phyloP scores from a whole-genome alignment of 2,329 filamentous ascomycete genomes.

The Neofusicoccum parvum region DNA sequence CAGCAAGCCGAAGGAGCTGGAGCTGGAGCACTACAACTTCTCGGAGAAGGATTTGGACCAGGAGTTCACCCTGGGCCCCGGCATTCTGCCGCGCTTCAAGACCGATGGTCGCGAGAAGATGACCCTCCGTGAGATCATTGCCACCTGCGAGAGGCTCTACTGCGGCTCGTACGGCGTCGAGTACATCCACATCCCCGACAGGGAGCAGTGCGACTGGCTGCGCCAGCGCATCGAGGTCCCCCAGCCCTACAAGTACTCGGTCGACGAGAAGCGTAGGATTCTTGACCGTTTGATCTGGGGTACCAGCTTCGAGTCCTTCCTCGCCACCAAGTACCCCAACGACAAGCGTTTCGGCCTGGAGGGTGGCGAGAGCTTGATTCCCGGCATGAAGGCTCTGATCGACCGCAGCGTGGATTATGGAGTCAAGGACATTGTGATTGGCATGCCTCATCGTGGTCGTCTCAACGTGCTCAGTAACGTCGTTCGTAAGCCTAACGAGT shows the following conservation, averaged over 20 bases:
- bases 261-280: constrained; percentile 97
- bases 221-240: constrained; percentile 93
- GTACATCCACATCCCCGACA: constrained; percentile 98
- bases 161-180: constrained; percentile 97
- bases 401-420: constrained; percentile 98
- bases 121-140: constrained; percentile 93
- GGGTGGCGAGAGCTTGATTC: constrained; percentile 94
- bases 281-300: constrained; percentile 98
- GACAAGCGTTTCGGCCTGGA: constrained; percentile 99
- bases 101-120: constrained; percentile 89
- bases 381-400: constrained; percentile 98
- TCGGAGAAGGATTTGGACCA: constrained; percentile 90
- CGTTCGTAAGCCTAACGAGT: constrained; percentile 98
- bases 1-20: constrained; percentile 86
- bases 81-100: constrained; percentile 93
- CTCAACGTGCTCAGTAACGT: constrained; percentile 98
- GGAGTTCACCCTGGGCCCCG: constrained; percentile 88
- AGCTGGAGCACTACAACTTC: constrained; percentile 92
- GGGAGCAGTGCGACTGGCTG: constrained; percentile 98
- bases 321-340: constrained; percentile 97
- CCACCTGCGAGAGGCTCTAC: constrained; percentile 91
- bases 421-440: constrained; percentile 98
- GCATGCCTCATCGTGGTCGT: constrained; percentile 98
- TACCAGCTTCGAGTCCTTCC: constrained; percentile 93
- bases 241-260: constrained; percentile 92